Evolutionary conservation across 2,329 filamentous ascomycete genomes (phyloP), one percentile per base, ranked within the genome.

Genomic region (Alternaria alternata): DNA sequence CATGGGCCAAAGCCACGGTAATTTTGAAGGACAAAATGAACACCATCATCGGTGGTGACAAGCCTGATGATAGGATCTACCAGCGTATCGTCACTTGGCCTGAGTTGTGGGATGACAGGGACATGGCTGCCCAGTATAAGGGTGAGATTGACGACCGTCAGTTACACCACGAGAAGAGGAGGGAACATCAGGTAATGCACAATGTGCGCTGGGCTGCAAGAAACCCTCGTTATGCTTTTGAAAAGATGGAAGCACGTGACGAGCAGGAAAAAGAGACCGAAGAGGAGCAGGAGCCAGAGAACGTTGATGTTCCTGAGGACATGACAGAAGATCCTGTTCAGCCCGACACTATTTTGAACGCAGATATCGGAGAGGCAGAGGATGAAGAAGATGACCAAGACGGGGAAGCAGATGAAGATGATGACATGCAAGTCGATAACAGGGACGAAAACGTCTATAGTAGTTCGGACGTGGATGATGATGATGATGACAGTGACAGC

Each of bases 21-120:
- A 89, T 96, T 66, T 94, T 97, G 89, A 92, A 93, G 74, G 89
- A 89, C 49, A 97, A 96, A 79, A 89, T 97, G 72, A 76, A 78
- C 42, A 74, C 68, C 18, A 75, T 83, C 16, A 72, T 81, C 42
- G 65, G 66, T 4, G 78, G 78, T 5, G 68, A 75, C n/a, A 65
- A 64, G 32, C 74, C 74, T 20, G 70, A 78, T 28, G 59, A 76
- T 30, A 52, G 65, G 18, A 54, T 75, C 34, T 79, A 78, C 56
- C 57, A 72, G 14, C 72, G 74, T n/a, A 59, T 78, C 32, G 41
- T 70, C 18, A 46, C 64, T 2, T 78, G 75, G 75, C 75, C 76
- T 3, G 72, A 77, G 32, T 36, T 69, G 6, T 77, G 75, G 69
- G 71, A 76, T 38, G 74, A 76, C 57, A 61, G 70, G 49, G 70